Evolutionary conservation across 805 yeast species (phyloP).

Genomic region (Candida vaughaniae): DNA sequence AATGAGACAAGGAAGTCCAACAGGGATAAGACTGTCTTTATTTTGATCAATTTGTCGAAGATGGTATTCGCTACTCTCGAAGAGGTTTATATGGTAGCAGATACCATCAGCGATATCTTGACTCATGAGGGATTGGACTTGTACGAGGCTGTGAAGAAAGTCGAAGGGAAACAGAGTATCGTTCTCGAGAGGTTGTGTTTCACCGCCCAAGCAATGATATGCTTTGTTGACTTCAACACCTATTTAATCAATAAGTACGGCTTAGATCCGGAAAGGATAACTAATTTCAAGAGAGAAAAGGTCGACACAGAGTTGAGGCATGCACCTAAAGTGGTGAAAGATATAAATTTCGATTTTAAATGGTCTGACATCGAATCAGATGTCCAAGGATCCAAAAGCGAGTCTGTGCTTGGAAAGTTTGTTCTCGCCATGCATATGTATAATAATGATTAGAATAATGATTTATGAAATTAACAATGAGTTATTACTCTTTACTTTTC

Average conservation of each 20-base stretch:
- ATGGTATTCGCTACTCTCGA: conserved; percentile 45
- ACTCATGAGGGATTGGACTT: conserved; percentile 42
- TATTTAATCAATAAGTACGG: conserved; percentile 5
- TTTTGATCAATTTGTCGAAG: conserved; percentile 39
- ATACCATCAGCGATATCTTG: conserved; percentile 43
- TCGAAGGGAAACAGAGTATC: not conserved
- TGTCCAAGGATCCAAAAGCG: not conserved
- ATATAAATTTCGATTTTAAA: conserved; percentile 9
- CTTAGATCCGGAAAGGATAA: conserved; percentile 15
- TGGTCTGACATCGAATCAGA: conserved; percentile 1
- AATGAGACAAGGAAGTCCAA: conserved; percentile 9
- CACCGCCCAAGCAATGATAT: not conserved
- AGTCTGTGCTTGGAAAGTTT: not conserved
- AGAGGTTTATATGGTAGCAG: conserved; percentile 48
- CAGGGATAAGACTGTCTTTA: conserved; percentile 21
- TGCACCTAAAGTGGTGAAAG: conserved; percentile 20
- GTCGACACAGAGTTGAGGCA: conserved; percentile 33
- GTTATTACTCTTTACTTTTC: too few relatives aligned
- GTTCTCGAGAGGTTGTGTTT: not conserved
- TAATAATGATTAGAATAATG: not conserved
- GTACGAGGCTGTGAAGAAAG: conserved; percentile 15
- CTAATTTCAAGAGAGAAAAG: conserved; percentile 26
- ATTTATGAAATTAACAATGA: too few relatives aligned
- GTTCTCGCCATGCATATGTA: not conserved
- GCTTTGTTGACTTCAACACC: conserved; percentile 1